A percentile compares a stretch with the other conserved stretches of the same genome.
phyloP scores from a whole-genome alignment of 441 rosid species.

The Dalechampia spathulata region DNA sequence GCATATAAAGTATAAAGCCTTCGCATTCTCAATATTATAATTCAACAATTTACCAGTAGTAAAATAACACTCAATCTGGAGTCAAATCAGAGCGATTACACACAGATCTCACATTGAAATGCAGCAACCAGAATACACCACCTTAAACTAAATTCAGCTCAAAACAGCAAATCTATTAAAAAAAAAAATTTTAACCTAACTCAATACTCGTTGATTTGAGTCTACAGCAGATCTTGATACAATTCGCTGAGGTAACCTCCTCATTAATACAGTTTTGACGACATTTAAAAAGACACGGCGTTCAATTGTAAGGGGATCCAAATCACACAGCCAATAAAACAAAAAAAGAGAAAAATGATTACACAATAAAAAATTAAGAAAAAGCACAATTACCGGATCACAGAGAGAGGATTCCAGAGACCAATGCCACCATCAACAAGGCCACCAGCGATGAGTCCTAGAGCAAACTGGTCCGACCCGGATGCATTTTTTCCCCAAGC shows the following conservation, averaged over 20 bases:
- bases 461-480: conserved; percentile 62
- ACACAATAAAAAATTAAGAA: too few relatives aligned
- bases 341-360: neutral
- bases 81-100: neutral
- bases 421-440: conserved; percentile 88
- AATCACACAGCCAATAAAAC: neutral
- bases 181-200: neutral
- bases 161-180: too few relatives aligned
- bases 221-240: conserved; percentile 2
- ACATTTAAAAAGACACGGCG: too few relatives aligned
- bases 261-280: neutral
- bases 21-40: neutral
- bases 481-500: conserved; percentile 93
- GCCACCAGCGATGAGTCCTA: conserved; percentile 95
- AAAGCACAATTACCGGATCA: conserved; percentile 54
- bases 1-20: neutral
- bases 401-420: conserved; percentile 74
- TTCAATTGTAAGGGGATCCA: too few relatives aligned
- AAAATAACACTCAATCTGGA: neutral
- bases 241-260: neutral
- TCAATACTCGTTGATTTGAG: neutral
- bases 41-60: neutral
- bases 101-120: neutral
- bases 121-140: neutral
- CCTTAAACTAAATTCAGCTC: too few relatives aligned